Conservation (phyloP, 75 land plant genomes). For the Chamaecyparis obtusa region DNA sequence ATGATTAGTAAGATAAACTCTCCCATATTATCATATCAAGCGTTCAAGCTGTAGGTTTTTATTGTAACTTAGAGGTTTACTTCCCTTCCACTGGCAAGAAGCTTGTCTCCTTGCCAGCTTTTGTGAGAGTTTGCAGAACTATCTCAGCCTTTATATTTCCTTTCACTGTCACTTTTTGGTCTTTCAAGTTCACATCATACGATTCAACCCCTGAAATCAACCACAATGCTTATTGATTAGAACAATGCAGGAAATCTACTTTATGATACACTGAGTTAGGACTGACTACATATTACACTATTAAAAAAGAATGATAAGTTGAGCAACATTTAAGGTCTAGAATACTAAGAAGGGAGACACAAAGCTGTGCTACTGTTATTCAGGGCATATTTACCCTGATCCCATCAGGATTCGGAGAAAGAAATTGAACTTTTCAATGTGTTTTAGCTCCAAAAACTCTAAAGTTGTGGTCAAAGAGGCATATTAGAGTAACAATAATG, state of each 20-base stretch:
- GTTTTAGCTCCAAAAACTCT: background rate
- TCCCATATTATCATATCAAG: background rate
- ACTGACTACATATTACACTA: background rate
- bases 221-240: background rate
- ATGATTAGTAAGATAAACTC: background rate
- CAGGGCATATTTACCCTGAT: too few species aligned
- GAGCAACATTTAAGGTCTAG: too few species aligned
- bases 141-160: constrained; percentile 74
- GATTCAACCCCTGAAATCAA: constrained; percentile 64
- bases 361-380: too few species aligned
- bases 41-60: background rate
- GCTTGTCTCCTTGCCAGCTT: constrained; percentile 82
- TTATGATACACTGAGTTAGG: background rate
- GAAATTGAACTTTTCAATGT: background rate
- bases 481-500: background rate
- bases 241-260: background rate
- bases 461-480: background rate
- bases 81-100: constrained; percentile 60
- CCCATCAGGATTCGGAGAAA: background rate
- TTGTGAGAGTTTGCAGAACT: constrained; percentile 74
- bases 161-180: constrained; percentile 82
- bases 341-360: too few species aligned
- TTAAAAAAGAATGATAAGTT: too few species aligned
- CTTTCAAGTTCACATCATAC: constrained; percentile 63
- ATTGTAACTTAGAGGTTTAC: background rate